Evolutionary conservation across 495 filamentous ascomycete species (phyloP).

Genomic region (Penicillium roqueforti): DNA sequence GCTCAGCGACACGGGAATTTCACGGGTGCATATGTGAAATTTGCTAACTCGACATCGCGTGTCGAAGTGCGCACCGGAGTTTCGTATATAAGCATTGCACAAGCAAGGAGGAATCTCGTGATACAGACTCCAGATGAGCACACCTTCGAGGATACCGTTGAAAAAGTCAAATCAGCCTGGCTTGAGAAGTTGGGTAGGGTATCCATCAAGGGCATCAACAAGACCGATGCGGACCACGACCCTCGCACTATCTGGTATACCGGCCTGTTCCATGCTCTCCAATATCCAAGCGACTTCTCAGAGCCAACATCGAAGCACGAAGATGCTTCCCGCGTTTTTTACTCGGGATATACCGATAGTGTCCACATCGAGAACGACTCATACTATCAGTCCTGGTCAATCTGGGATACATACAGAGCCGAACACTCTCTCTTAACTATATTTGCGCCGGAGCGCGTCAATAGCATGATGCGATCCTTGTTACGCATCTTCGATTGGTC

Average conservation of each 20-base stretch:
- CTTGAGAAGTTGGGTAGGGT: constrained; percentile 27
- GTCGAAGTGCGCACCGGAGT: constrained; percentile 27
- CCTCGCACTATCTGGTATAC: constrained; percentile 26
- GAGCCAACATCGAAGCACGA: constrained; percentile 16
- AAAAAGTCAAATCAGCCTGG: constrained; percentile 21
- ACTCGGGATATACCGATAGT: constrained; percentile 28
- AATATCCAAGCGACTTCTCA: constrained; percentile 28
- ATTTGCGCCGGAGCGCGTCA: constrained; percentile 26
- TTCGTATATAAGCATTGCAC: constrained; percentile 26
- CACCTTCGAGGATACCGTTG: constrained; percentile 18
- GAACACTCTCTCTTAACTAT: constrained; percentile 25
- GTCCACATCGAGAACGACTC: constrained; percentile 20
- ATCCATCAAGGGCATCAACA: constrained; percentile 20
- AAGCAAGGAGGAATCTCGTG: constrained; percentile 24
- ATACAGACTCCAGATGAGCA: constrained; percentile 16
- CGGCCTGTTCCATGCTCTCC: constrained; percentile 23
- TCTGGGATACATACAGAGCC: constrained; percentile 30
- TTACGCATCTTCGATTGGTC: constrained; percentile 28
- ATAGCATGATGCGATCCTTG: constrained; percentile 28
- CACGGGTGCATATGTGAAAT: constrained; percentile 26
- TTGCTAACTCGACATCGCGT: constrained; percentile 6
- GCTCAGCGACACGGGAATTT: constrained; percentile 16
- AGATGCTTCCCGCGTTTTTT: constrained; percentile 10
- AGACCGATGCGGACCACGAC: constrained; percentile 20
- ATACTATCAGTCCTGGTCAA: constrained; percentile 32